Base-by-base conservation (phyloP, 1,284 basidiomycete species). In the Vanrija sp. region DNA sequence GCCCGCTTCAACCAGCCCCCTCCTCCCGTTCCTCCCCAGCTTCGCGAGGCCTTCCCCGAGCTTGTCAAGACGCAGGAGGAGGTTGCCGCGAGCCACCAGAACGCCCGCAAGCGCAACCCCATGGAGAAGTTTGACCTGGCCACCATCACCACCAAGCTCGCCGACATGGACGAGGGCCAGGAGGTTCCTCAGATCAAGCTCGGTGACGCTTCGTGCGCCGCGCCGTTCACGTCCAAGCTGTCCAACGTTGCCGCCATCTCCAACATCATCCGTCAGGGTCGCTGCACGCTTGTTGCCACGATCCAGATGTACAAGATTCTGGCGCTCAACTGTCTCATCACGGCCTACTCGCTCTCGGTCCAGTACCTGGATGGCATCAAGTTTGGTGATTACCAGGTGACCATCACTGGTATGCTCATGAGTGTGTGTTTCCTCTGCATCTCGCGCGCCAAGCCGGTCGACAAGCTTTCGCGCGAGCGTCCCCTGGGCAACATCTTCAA, bases 271-370 rank as follows among this genome's bases (percentile, higher is more conserved):
- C 86, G 93, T 44, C 93, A 97, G 78, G 93, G 94, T 21, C 88
- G 93, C 45, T 96, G 93, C 79, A 97, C 93, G 0, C 85, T 97
- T 15, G 93, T 97, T 43, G 93, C 93, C 1, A 97, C 93, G 1
- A 89, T 94, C 55, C 94, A 97, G 78, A 97, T 97, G 93, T 97
- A 96, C 85, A 96, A 96, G 81, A 97, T 97, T 65, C 81, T 97
- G 39, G 93, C 93, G 3, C 80, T 96, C 58, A 97, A 97, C 75
- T 96, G 93, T 73, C 80, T 97, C 42, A 97, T 97, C 73, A 95
- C 92, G 3, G 93, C 93, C 29, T 97, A 94, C 79, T 92, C 89
- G 74, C 80, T 97, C 60, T 92, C 89, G 66, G 94, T 97, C 23
- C 92, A 95, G 75, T 96, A 97, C 71, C 81, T 97, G 16, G 92